Evolutionary conservation across 805 yeast genomes (phyloP), one percentile per base, ranked within the genome.

Genomic region (Saccharomycopsis fibuligera): DNA sequence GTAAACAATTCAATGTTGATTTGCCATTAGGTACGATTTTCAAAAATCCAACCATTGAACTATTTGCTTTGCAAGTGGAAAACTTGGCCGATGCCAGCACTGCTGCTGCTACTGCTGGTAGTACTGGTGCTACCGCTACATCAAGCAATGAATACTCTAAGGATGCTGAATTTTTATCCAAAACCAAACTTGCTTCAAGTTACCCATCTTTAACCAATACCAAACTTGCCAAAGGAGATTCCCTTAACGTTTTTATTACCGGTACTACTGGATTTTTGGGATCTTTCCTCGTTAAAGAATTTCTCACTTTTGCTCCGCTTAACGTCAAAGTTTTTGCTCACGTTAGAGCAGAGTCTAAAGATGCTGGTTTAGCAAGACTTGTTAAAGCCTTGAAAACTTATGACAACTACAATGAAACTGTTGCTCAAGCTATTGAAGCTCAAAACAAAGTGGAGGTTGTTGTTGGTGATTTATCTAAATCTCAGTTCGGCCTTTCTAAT

Each of bases 251-350:
- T 1, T 88, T 93, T 58, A 78, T 93, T 39, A 93, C 99, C 24
- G 99, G 99, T 62, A 86, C 82, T 35, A 95, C 99, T 35, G 99
- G 99, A 1, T 93, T 91, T 78, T 69, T 93, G 49, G 99, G 99
- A 30, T 79, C 97, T 1, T 93, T 84, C 64, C 81, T 93, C 44
- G 66, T 93, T 40, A 74, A 86, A 29, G 95, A 93, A 56, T 67
- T 93, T 38, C 70, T 93, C 56, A 70, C 70, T 46, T 78, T 91
- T 58, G 64, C 69, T 5, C 62, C 66, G 2, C 57, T 68, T 27
- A 64, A 75, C 25, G 73, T 86, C 57, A 79, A 75, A 57, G 75
- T 90, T 3, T 81, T 67, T 62, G 96, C 96, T 9, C 99, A 95
- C 62, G 99, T 89, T 5, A 81, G 99, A 65, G 98, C 98, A 22